These are phyloP conservation scores for Wickerhamomyces rabaulensis DNA, from an alignment of 805 yeast species.

Conservation along the genomic window DNA sequence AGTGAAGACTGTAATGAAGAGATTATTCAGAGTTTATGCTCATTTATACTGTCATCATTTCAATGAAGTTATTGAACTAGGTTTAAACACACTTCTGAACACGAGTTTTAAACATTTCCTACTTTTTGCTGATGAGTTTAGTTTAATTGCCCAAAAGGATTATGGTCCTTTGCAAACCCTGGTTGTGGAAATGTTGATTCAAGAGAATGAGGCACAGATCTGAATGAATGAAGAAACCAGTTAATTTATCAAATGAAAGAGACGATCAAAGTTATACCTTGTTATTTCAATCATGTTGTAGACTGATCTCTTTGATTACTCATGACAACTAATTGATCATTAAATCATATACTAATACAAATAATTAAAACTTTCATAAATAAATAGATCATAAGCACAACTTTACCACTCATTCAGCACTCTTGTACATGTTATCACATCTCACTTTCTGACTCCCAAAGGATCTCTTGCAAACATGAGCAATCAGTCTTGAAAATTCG, in stretches of 20 bases:
- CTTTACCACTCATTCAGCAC: not conserved
- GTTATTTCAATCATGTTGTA: too few relatives aligned
- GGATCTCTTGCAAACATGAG: constrained; percentile 50
- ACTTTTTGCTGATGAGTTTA: constrained; percentile 79
- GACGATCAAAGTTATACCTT: too few relatives aligned
- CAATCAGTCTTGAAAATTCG: constrained; percentile 49
- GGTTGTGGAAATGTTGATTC: constrained; percentile 40
- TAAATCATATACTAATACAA: not conserved
- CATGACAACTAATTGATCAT: not conserved
- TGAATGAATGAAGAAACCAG: not conserved
- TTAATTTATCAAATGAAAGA: not conserved
- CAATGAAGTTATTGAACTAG: constrained; percentile 89
- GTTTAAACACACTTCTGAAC: constrained; percentile 86
- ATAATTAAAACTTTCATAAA: not conserved
- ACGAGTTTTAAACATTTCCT: constrained; percentile 94
- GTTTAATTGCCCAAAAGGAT: constrained; percentile 71
- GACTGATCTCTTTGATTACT: too few relatives aligned
- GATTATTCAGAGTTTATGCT: constrained; percentile 91
- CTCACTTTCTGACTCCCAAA: constrained; percentile 42
- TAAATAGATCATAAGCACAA: not conserved
- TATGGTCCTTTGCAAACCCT: constrained; percentile 89
- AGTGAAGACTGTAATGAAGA: constrained; percentile 81
- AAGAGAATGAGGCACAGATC: constrained; percentile 4
- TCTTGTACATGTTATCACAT: constrained; percentile 46
- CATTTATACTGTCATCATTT: constrained; percentile 98